Evolutionary conservation across 169 alveolate genomes (phyloP).

Genomic region (Plasmodium malariae): DNA sequence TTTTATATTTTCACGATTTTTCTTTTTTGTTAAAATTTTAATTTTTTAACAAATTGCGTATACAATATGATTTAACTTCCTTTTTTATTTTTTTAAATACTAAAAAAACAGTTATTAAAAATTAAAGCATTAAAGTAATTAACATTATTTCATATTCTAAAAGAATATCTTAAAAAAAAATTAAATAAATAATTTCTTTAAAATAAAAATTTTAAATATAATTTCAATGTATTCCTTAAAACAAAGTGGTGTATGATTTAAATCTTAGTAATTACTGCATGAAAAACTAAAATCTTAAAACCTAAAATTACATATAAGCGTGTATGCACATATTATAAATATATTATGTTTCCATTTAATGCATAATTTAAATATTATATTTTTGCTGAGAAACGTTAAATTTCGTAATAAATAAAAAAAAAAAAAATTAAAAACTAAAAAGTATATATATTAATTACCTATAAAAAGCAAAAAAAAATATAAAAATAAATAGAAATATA

Average conservation of each 20-base stretch:
- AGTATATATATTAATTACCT: too few relatives aligned
- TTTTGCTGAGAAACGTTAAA: background rate
- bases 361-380: background rate
- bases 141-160: background rate
- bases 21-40: background rate
- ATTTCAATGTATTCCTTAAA: background rate
- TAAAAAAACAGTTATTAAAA: background rate
- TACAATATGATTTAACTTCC: background rate
- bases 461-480: too few relatives aligned
- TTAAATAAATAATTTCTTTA: background rate
- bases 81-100: background rate
- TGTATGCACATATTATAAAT: background rate
- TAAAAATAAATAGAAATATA: too few relatives aligned
- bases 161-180: background rate
- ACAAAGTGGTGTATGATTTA: background rate
- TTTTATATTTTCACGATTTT: slow-evolving; percentile 7
- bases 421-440: background rate
- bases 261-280: background rate
- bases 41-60: background rate
- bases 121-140: background rate
- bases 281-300: slow-evolving; percentile 35
- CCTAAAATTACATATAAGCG: slow-evolving; percentile 8
- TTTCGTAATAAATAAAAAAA: background rate
- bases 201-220: too few relatives aligned
- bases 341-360: slow-evolving; percentile 3